These are phyloP conservation scores for Starmerella stigmatis DNA, from an alignment of 805 yeast species.

Conservation along the genomic window DNA sequence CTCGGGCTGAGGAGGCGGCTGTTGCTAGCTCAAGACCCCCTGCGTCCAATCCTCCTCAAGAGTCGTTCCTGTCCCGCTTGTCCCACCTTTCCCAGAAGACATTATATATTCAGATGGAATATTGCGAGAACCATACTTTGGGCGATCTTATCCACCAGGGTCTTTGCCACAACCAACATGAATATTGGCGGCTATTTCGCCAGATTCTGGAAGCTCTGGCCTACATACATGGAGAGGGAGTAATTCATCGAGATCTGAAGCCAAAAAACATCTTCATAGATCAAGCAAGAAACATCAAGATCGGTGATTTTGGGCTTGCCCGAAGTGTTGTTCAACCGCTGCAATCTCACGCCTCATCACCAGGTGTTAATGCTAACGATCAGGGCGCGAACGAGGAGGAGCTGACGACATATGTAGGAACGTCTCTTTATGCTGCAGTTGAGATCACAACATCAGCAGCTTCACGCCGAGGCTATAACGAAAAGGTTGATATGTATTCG, in stretches of 20 bases:
- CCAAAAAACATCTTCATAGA: conserved; percentile 95
- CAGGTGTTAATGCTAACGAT: neutral
- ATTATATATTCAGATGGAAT: conserved; percentile 93
- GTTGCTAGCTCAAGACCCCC: neutral
- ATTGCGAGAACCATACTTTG: conserved; percentile 89
- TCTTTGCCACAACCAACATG: conserved; percentile 56
- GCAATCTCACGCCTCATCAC: conserved; percentile 6
- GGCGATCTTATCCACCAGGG: conserved; percentile 73
- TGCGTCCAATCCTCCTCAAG: neutral
- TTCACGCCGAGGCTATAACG: conserved; percentile 58
- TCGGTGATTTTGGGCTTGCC: conserved; percentile 96
- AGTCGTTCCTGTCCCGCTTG: conserved; percentile 1
- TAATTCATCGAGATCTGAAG: conserved; percentile 88
- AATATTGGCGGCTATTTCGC: conserved; percentile 81
- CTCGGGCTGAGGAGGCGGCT: too few relatives aligned
- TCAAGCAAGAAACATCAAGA: conserved; percentile 73
- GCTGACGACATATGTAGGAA: conserved; percentile 86
- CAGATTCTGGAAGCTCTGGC: conserved; percentile 82
- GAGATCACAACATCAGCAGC: conserved; percentile 47
- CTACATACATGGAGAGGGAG: conserved; percentile 87
- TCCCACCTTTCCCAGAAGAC: conserved; percentile 39
- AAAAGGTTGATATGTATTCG: conserved; percentile 92
- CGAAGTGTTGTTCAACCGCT: conserved; percentile 39
- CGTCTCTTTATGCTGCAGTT: conserved; percentile 82
- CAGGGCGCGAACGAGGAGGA: conserved; percentile 43